Evolutionary conservation across 257 asterid species (phyloP).

Genomic region (Jacaranda copaia): DNA sequence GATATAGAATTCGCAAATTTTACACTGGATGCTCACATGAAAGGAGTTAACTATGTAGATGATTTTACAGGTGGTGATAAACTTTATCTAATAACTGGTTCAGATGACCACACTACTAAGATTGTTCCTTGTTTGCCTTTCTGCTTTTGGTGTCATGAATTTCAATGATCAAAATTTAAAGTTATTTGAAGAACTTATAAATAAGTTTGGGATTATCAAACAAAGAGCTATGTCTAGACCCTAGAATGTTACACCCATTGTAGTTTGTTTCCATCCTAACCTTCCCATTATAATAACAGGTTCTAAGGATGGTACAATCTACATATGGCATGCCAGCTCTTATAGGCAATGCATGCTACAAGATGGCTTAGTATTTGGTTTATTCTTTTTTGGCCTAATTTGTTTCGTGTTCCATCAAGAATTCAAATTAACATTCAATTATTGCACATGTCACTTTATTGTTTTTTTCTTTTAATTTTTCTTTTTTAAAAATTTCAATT

Average conservation of each 20-base stretch:
- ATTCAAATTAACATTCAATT: conserved; percentile 7
- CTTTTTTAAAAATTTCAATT: neutral
- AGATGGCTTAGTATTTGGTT: conserved; percentile 19
- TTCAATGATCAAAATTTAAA: conserved; percentile 23
- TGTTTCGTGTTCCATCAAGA: conserved; percentile 10
- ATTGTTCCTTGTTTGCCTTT: conserved; percentile 49
- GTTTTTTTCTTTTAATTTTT: neutral
- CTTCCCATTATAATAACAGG: conserved; percentile 98
- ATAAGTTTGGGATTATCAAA: conserved; percentile 99
- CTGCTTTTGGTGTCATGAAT: conserved; percentile 32
- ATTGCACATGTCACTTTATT: neutral
- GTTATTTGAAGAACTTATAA: conserved; percentile 33
- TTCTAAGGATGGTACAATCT: conserved; percentile 99
- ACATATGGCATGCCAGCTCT: conserved; percentile 97
- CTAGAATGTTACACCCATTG: conserved; percentile 98
- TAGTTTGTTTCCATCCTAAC: conserved; percentile 97
- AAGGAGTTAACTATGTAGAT: conserved; percentile 98
- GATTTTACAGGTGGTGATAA: conserved; percentile 98
- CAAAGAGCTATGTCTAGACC: conserved; percentile 96
- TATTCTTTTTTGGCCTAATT: conserved; percentile 7
- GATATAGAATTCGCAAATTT: conserved; percentile 53
- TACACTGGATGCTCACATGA: conserved; percentile 94
- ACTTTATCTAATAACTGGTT: conserved; percentile 92
- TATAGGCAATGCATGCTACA: conserved; percentile 62
- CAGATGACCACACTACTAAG: conserved; percentile 99